Evolutionary conservation across 1,139 yeast genomes (phyloP).

Genomic region (Saccharomyces pastorianus): DNA sequence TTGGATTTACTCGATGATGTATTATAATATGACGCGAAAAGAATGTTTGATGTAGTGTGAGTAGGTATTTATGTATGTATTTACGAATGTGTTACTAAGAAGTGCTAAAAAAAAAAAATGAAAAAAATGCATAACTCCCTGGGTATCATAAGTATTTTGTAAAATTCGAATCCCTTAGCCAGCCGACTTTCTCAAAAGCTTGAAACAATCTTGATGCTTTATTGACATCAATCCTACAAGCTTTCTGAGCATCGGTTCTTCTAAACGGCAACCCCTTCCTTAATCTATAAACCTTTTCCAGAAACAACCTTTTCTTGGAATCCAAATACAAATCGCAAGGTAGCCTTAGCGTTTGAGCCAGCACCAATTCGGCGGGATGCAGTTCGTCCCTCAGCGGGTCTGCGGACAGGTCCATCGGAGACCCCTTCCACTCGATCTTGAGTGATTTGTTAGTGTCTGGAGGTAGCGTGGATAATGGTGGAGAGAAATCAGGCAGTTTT

Average conservation of each 20-base stretch:
- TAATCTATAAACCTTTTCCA: too few species aligned
- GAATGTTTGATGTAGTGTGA: neutral
- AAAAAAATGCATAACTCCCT: constrained; percentile 13
- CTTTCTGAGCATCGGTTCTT: too few species aligned
- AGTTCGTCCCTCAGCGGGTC: constrained; percentile 68
- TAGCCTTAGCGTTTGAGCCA: constrained; percentile 82
- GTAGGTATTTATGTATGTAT: neutral
- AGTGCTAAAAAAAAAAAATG: neutral
- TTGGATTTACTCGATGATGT: neutral
- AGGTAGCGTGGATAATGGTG: constrained; percentile 57
- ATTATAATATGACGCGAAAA: neutral
- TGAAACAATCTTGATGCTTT: constrained; percentile 79
- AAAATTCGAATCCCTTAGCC: constrained; percentile 80
- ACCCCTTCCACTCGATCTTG: constrained; percentile 96
- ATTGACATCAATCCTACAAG: too few species aligned
- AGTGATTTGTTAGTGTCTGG: constrained; percentile 58
- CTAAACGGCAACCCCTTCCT: too few species aligned
- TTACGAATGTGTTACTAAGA: neutral
- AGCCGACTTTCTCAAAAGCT: constrained; percentile 90
- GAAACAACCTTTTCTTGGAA: constrained; percentile 43
- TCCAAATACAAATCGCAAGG: constrained; percentile 86
- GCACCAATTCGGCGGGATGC: constrained; percentile 85
- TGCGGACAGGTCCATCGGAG: constrained; percentile 77
- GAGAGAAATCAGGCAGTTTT: constrained; percentile 65
- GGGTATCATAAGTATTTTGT: constrained; percentile 36